Conservation (phyloP, 257 asterid genomes). For the Petunia secreta region DNA sequence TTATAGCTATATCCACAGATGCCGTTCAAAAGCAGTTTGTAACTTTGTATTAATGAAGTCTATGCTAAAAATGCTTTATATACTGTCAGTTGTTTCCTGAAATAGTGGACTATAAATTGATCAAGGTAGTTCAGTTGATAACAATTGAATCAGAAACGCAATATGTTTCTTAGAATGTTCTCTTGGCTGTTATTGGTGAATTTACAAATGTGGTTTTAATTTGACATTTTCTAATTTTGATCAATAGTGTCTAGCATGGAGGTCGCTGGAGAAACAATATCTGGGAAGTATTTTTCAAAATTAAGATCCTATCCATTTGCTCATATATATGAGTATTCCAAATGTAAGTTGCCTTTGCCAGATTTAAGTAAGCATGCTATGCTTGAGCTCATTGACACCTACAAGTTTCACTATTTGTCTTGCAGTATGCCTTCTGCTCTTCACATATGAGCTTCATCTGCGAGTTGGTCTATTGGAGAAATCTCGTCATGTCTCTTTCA, state of each 20-base stretch:
- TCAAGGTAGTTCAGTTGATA: background rate
- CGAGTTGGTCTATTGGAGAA: slow-evolving; percentile 52
- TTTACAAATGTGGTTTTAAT: background rate
- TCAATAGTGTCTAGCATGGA: slow-evolving; percentile 53
- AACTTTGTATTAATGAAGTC: background rate
- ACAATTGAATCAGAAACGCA: background rate
- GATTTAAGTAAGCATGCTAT: slow-evolving; percentile 23
- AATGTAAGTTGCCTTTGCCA: slow-evolving; percentile 56
- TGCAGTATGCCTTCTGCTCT: slow-evolving; percentile 77
- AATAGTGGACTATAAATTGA: background rate
- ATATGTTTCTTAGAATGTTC: background rate
- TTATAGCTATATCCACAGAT: background rate
- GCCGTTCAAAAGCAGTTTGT: background rate
- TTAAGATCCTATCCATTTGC: slow-evolving; percentile 67
- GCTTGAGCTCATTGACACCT: slow-evolving; percentile 30
- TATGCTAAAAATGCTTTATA: slow-evolving; percentile 13
- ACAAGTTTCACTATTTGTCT: slow-evolving; percentile 25
- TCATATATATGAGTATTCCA: slow-evolving; percentile 74
- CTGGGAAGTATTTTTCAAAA: slow-evolving; percentile 56
- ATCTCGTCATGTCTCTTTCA: slow-evolving; percentile 61
- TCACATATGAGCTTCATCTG: slow-evolving; percentile 86
- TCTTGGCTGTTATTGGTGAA: background rate
- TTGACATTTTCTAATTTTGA: slow-evolving; percentile 17
- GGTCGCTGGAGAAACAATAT: slow-evolving; percentile 54
- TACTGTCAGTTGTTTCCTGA: background rate